These are phyloP conservation scores for Fremontodendron californicum DNA, from an alignment of 345 rosid species.

Conservation along the genomic window DNA sequence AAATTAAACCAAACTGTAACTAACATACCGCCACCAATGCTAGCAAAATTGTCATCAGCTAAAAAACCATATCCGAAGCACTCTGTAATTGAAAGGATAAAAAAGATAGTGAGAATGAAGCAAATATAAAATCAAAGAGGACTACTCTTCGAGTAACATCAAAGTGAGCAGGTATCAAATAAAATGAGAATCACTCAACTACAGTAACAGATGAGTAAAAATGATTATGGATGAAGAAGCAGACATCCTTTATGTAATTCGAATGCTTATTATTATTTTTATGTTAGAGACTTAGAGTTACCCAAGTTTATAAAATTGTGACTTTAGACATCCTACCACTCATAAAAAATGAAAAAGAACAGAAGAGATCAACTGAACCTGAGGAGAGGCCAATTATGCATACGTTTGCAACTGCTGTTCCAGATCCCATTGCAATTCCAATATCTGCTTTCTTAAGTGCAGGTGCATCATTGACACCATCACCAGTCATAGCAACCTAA, in stretches of 20 bases:
- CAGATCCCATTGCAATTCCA: constrained; percentile 99
- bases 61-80: constrained; percentile 99
- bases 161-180: background rate
- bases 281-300: too few species aligned
- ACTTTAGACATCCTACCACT: background rate
- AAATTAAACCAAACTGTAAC: constrained; percentile 12
- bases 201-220: background rate
- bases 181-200: background rate
- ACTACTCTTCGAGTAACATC: background rate
- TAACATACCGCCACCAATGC: constrained; percentile 83
- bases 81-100: constrained; percentile 77
- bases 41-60: constrained; percentile 99
- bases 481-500: constrained; percentile 99
- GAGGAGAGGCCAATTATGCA: background rate
- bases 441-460: constrained; percentile 96
- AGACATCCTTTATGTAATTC: background rate
- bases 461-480: constrained; percentile 99
- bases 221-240: background rate
- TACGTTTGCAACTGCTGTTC: constrained; percentile 99
- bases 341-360: constrained; percentile 1
- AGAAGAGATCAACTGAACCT: background rate
- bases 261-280: background rate
- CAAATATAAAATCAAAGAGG: background rate
- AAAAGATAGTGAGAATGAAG: constrained; percentile 14
- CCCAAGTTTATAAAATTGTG: background rate